phyloP scores from a whole-genome alignment of 2,329 filamentous ascomycete genomes.

The Fusarium caatingaense region DNA sequence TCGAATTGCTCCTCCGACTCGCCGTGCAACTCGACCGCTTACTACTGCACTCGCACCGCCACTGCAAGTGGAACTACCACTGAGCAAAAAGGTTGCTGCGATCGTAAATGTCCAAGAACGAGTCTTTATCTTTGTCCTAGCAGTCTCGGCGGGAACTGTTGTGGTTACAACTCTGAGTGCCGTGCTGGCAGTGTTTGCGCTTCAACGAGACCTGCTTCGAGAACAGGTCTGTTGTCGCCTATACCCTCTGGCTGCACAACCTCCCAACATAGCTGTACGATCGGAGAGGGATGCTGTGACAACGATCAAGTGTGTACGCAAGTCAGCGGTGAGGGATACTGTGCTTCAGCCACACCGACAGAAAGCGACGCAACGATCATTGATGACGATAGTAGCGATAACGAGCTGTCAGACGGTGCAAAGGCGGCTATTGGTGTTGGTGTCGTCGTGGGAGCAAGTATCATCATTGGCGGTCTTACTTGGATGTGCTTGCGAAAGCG shows the following conservation, averaged over 20 bases:
- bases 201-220: slow-evolving; percentile 43
- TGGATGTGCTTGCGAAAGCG: slow-evolving; percentile 61
- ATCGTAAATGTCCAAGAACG: slow-evolving; percentile 54
- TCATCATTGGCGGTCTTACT: slow-evolving; percentile 56
- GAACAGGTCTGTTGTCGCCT: slow-evolving; percentile 49
- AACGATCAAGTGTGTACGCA: slow-evolving; percentile 57
- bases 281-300: slow-evolving; percentile 64
- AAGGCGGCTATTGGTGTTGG: slow-evolving; percentile 69
- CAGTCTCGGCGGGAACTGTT: slow-evolving; percentile 62
- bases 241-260: slow-evolving; percentile 59
- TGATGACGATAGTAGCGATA: slow-evolving; percentile 41
- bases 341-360: slow-evolving; percentile 53
- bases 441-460: slow-evolving; percentile 57
- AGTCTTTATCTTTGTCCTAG: slow-evolving; percentile 59
- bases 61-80: slow-evolving; percentile 46
- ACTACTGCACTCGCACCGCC: slow-evolving; percentile 50
- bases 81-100: slow-evolving; percentile 52
- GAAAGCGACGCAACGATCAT: slow-evolving; percentile 48
- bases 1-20: slow-evolving; percentile 55
- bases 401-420: slow-evolving; percentile 59
- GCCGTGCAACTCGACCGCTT: slow-evolving; percentile 50
- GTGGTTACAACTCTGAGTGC: slow-evolving; percentile 59
- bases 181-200: slow-evolving; percentile 52
- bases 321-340: slow-evolving; percentile 52
- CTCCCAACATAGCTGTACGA: slow-evolving; percentile 57